Conservation (phyloP, 208 protist species). For the Zelonia costaricensis region DNA sequence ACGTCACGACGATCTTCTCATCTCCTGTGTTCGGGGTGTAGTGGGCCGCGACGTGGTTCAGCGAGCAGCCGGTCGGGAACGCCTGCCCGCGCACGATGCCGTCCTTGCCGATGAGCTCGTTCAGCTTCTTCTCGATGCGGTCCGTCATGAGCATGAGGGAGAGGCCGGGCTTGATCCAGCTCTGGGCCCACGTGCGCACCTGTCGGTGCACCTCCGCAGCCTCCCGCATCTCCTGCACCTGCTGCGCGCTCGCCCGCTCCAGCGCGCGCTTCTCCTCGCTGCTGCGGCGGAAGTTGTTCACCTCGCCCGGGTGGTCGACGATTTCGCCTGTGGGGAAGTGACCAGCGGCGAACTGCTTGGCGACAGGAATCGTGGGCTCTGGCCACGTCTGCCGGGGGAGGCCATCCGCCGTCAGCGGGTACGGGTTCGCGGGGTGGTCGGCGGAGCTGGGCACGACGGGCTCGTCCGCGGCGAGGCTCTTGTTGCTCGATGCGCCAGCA, state of each 20-base stretch:
- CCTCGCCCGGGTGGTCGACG: constrained; percentile 87
- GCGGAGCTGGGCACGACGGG: constrained; percentile 49
- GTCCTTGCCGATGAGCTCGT: constrained; percentile 90
- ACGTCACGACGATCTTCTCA: constrained; percentile 90
- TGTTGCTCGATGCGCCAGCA: constrained; percentile 3
- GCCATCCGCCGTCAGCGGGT: constrained; percentile 41
- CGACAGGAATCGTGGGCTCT: constrained; percentile 93
- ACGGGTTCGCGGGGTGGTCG: constrained; percentile 84
- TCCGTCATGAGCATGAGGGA: constrained; percentile 93
- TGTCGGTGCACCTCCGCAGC: constrained; percentile 93
- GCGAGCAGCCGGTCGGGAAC: constrained; percentile 93
- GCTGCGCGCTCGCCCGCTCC: constrained; percentile 69
- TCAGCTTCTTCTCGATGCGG: constrained; percentile 90
- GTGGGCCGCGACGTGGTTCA: constrained; percentile 98
- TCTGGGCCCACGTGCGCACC: constrained; percentile 88
- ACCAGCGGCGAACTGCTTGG: constrained; percentile 67
- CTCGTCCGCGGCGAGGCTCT: constrained; percentile 47
- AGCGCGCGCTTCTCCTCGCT: constrained; percentile 92
- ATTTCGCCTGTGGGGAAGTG: constrained; percentile 87
- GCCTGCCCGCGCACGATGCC: constrained; percentile 88
- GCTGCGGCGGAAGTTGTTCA: constrained; percentile 91
- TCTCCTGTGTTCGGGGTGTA: constrained; percentile 98
- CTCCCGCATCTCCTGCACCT: constrained; percentile 88
- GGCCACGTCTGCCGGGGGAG: constrained; percentile 90
- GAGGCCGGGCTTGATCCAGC: constrained; percentile 93